phyloP scores from a whole-genome alignment of 306 rosid species.

The Mucuna pruriens region DNA sequence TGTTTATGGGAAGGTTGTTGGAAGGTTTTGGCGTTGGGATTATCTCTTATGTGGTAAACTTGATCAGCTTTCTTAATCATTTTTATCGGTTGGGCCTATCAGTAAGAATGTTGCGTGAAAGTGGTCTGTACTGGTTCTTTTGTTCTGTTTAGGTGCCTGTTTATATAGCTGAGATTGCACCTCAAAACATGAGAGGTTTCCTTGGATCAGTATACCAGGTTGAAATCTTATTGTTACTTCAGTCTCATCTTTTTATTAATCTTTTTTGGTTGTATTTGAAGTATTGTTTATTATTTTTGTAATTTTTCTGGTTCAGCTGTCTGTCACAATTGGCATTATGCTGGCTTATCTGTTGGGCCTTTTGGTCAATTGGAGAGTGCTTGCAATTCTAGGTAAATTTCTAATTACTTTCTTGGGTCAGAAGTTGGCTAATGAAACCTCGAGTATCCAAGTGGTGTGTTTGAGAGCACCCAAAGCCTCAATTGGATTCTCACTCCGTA shows the following conservation, averaged over 20 bases:
- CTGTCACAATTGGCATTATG: slow-evolving; percentile 77
- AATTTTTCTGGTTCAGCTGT: slow-evolving; percentile 52
- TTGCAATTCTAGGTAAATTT: slow-evolving; percentile 74
- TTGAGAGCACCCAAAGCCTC: too few species aligned
- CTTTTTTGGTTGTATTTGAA: background rate
- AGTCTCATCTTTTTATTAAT: background rate
- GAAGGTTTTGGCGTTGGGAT: slow-evolving; percentile 96
- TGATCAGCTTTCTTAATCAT: background rate
- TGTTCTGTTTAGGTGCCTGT: slow-evolving; percentile 71
- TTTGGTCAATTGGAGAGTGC: slow-evolving; percentile 73
- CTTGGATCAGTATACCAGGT: slow-evolving; percentile 91
- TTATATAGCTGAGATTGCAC: slow-evolving; percentile 85
- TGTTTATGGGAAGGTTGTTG: slow-evolving; percentile 78
- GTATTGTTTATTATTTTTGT: background rate
- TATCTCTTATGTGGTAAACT: slow-evolving; percentile 77
- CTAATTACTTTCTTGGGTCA: slow-evolving; percentile 8
- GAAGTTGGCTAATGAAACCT: too few species aligned
- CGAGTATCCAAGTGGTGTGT: too few species aligned
- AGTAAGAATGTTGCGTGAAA: slow-evolving; percentile 30
- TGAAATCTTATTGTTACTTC: slow-evolving; percentile 25
- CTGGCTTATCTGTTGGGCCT: slow-evolving; percentile 79
- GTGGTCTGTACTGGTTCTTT: background rate
- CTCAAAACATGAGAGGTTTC: slow-evolving; percentile 78
- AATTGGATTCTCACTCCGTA: too few species aligned
- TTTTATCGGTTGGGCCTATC: background rate